Conservation (phyloP, 768 basidiomycete species). For the Naematelia encephala region DNA sequence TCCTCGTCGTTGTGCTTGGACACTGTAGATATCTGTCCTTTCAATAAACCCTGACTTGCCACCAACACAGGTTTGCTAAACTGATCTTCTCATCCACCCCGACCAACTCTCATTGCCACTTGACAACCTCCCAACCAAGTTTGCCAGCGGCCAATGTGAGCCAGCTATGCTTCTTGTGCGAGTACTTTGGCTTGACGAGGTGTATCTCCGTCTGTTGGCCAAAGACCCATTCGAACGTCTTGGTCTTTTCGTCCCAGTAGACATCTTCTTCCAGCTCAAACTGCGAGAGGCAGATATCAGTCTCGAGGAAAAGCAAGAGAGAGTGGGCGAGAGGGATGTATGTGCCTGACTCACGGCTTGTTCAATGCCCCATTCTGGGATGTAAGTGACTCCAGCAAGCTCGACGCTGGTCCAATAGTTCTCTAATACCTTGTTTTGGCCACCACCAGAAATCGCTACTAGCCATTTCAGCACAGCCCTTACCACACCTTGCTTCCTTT, state of each 20-base stretch:
- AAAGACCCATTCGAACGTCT: conserved; percentile 57
- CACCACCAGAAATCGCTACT: conserved; percentile 56
- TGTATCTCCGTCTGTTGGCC: conserved; percentile 58
- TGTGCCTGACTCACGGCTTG: conserved; percentile 16
- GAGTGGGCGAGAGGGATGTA: background rate
- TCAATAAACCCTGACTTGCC: no score
- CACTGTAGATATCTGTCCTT: no score
- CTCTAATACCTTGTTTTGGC: conserved; percentile 56
- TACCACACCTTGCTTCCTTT: conserved; percentile 46
- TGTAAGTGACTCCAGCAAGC: conserved; percentile 56
- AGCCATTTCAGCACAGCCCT: no score
- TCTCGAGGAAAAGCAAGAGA: no score
- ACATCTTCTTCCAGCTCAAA: conserved; percentile 41
- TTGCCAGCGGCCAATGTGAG: background rate
- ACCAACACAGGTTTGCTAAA: no score
- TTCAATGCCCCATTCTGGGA: conserved; percentile 57
- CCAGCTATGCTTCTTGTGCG: conserved; percentile 6
- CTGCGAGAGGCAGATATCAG: conserved; percentile 12
- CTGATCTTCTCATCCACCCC: no score
- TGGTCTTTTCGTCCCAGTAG: conserved; percentile 53
- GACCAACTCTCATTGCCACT: background rate
- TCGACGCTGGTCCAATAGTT: conserved; percentile 61
- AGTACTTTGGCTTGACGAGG: conserved; percentile 47
- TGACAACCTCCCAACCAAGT: background rate
- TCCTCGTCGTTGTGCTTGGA: no score